Percentiles rank a stretch among this genome's conserved stretches.
Evolutionary conservation across 495 filamentous ascomycete species (phyloP).

Genomic region (Hypoxylon subgilvum): DNA sequence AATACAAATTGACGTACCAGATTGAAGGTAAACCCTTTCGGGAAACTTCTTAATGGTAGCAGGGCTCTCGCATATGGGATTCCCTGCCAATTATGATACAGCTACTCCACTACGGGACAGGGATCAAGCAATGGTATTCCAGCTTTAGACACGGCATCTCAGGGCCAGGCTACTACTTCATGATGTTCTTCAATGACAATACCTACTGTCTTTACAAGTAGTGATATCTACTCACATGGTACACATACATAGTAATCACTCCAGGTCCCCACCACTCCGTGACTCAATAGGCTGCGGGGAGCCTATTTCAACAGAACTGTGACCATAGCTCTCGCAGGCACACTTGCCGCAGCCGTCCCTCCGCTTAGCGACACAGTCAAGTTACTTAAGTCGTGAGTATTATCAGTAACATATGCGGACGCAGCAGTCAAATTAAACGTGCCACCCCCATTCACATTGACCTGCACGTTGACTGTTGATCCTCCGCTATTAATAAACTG

Average conservation of each 20-base stretch:
- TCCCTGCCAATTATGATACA: too few relatives aligned
- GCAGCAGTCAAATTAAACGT: slow-evolving; percentile 15
- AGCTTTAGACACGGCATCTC: too few relatives aligned
- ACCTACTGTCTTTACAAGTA: too few relatives aligned
- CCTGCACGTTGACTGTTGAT: slow-evolving; percentile 18
- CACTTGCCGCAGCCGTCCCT: slow-evolving; percentile 19
- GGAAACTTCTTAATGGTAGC: too few relatives aligned
- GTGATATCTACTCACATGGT: neutral
- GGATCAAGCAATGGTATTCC: too few relatives aligned
- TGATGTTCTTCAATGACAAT: too few relatives aligned
- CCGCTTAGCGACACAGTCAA: slow-evolving; percentile 12
- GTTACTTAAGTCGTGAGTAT: slow-evolving; percentile 33
- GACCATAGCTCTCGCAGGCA: slow-evolving; percentile 34
- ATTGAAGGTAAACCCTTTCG: too few relatives aligned
- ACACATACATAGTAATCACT: neutral
- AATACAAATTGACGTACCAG: too few relatives aligned
- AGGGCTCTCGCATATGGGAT: too few relatives aligned
- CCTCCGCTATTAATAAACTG: slow-evolving; percentile 53
- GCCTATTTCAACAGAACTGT: slow-evolving; percentile 36
- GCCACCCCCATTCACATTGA: slow-evolving; percentile 26
- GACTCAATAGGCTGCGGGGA: too few relatives aligned
- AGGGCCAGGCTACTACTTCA: too few relatives aligned
- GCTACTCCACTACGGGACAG: too few relatives aligned
- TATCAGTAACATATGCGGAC: slow-evolving; percentile 43
- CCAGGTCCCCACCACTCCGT: neutral